Conservation (phyloP, 129 eudicot genomes). For the Lactuca saligna region DNA sequence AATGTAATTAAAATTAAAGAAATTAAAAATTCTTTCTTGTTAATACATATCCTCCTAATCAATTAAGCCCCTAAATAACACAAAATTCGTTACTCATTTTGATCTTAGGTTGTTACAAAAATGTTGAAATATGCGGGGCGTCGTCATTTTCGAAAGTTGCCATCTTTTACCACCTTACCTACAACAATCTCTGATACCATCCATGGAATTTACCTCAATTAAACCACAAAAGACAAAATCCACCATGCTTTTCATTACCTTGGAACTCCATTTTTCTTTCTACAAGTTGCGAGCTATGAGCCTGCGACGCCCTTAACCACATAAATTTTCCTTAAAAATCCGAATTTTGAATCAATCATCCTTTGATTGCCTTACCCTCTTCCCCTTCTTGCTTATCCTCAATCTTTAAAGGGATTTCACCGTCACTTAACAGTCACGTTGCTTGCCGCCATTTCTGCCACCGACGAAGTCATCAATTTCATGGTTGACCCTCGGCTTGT, state of each 20-base stretch:
- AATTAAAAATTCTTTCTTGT: no score
- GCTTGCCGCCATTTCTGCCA: constrained; percentile 4
- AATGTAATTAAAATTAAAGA: no score
- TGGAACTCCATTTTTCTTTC: constrained; percentile 12
- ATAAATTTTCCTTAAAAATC: constrained; percentile 8
- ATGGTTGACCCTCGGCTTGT: constrained; percentile 8
- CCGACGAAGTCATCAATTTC: constrained; percentile 8
- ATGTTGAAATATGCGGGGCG: constrained; percentile 17
- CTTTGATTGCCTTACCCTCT: neutral
- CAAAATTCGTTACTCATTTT: no score
- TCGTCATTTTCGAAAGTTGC: constrained; percentile 25
- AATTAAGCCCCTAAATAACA: no score
- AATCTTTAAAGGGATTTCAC: neutral
- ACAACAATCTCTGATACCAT: neutral
- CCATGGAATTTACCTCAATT: neutral
- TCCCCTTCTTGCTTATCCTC: constrained; percentile 24
- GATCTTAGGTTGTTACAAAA: neutral
- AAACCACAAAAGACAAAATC: neutral
- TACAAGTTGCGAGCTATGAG: constrained; percentile 18
- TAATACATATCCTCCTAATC: no score
- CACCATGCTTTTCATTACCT: constrained; percentile 2
- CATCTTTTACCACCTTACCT: constrained; percentile 13
- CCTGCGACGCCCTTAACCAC: constrained; percentile 22
- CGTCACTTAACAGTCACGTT: constrained; percentile 7
- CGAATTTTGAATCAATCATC: neutral